phyloP scores from a whole-genome alignment of 805 yeast species.

The Starmerella stigmatis region DNA sequence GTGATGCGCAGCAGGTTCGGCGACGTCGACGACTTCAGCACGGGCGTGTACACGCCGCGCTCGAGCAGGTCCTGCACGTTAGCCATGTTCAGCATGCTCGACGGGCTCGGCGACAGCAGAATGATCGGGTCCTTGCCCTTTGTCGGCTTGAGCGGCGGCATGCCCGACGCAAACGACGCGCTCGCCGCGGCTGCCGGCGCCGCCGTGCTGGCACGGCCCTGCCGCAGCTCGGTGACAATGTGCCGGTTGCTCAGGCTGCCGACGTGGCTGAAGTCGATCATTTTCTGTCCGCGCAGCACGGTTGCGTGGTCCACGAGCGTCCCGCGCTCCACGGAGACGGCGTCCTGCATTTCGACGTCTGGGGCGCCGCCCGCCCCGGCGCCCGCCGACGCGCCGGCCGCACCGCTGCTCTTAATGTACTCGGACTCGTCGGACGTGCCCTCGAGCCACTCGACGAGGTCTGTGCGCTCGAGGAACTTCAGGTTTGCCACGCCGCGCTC shows the following conservation, averaged over 20 bases:
- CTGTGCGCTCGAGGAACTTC: constrained; percentile 75
- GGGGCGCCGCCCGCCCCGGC: constrained; percentile 6
- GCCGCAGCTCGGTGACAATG: constrained; percentile 24
- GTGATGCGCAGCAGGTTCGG: constrained; percentile 40
- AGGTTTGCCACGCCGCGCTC: constrained; percentile 54
- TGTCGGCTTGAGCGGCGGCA: constrained; percentile 22
- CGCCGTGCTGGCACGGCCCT: not conserved
- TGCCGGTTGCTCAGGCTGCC: constrained; percentile 29
- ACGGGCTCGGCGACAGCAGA: constrained; percentile 67
- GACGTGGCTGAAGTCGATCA: constrained; percentile 30
- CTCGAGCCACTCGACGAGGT: constrained; percentile 67
- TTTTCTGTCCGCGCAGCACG: constrained; percentile 32
- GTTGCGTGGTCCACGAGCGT: constrained; percentile 36
- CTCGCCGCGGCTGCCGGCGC: not conserved
- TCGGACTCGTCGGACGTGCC: constrained; percentile 56
- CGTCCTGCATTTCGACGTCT: not conserved
- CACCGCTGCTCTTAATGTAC: constrained; percentile 33
- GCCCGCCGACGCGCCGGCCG: constrained; percentile 10
- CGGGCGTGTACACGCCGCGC: constrained; percentile 55
- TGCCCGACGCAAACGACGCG: constrained; percentile 4
- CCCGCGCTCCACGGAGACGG: constrained; percentile 7
- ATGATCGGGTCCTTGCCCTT: constrained; percentile 53
- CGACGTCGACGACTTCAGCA: constrained; percentile 30
- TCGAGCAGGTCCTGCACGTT: constrained; percentile 63
- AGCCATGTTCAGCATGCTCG: constrained; percentile 53